Percentiles rank a stretch among this genome's conserved stretches.
phyloP scores from a whole-genome alignment of 768 basidiomycete species.

The Macrolepiota fuliginosa region DNA sequence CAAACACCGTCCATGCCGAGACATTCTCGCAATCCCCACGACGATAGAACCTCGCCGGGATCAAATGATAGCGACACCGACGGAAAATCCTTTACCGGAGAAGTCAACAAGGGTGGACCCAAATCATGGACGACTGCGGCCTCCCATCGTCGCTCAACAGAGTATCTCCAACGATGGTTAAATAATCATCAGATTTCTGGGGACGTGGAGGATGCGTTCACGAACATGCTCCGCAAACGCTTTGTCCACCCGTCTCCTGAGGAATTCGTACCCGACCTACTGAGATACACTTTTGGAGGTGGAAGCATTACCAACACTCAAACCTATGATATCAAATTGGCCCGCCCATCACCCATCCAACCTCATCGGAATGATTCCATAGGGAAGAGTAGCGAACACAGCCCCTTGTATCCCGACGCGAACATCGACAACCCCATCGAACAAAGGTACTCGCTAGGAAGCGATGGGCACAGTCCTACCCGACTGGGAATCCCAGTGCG shows the following conservation, averaged over 20 bases:
- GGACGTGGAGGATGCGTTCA: constrained; percentile 56
- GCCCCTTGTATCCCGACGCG: background rate
- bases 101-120: background rate
- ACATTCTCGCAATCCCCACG: background rate
- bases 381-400: background rate
- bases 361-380: background rate
- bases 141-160: constrained; percentile 27
- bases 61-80: background rate
- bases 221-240: constrained; percentile 56
- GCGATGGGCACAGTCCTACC: background rate
- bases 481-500: constrained; percentile 11
- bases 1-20: background rate
- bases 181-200: constrained; percentile 28
- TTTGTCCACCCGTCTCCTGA: constrained; percentile 52
- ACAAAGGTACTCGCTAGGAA: background rate
- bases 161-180: constrained; percentile 32
- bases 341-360: constrained; percentile 35
- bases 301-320: constrained; percentile 40
- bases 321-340: constrained; percentile 55
- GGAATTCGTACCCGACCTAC: constrained; percentile 41
- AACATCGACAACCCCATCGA: background rate
- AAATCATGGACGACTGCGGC: background rate
- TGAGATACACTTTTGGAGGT: constrained; percentile 52
- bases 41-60: background rate
- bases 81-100: background rate